Evolutionary conservation across 2,329 filamentous ascomycete species (phyloP).

Genomic region (Fusarium continuum): DNA sequence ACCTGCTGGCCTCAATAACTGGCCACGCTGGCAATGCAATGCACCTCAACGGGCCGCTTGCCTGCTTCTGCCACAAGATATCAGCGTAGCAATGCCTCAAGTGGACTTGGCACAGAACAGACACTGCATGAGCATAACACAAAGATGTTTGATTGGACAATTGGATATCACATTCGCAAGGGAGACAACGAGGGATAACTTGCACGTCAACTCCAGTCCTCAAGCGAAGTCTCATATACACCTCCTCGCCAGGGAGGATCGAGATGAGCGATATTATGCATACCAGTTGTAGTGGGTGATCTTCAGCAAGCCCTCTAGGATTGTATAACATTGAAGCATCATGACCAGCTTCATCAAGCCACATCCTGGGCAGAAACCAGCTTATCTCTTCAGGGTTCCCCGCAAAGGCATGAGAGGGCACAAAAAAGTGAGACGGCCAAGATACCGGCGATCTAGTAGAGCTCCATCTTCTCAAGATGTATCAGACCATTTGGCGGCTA

Average conservation of each 20-base stretch:
- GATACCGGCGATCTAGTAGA: constrained; percentile 44
- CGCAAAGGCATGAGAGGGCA: constrained; percentile 20
- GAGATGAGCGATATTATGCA: constrained; percentile 28
- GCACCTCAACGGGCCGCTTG: constrained; percentile 29
- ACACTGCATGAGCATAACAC: constrained; percentile 1
- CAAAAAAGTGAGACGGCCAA: constrained; percentile 9
- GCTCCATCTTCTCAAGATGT: constrained; percentile 65
- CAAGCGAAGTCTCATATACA: constrained; percentile 20
- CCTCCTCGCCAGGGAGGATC: constrained; percentile 29
- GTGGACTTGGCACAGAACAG: constrained; percentile 12
- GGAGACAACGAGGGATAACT: constrained; percentile 23
- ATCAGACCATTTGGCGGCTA: constrained; percentile 72
- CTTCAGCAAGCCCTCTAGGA: neutral
- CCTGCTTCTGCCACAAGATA: constrained; percentile 10
- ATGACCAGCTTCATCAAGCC: constrained; percentile 20
- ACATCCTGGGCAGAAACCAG: constrained; percentile 21
- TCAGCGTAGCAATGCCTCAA: constrained; percentile 31
- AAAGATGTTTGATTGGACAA: constrained; percentile 36
- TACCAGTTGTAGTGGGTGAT: constrained; percentile 10
- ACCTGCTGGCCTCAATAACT: constrained; percentile 36
- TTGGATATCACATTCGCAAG: constrained; percentile 19
- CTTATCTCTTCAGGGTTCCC: constrained; percentile 16
- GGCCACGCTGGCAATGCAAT: constrained; percentile 41
- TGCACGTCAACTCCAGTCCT: constrained; percentile 18
- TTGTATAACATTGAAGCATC: constrained; percentile 12